phyloP scores from a whole-genome alignment of 495 filamentous ascomycete species.

The Amorphotheca resinae region DNA sequence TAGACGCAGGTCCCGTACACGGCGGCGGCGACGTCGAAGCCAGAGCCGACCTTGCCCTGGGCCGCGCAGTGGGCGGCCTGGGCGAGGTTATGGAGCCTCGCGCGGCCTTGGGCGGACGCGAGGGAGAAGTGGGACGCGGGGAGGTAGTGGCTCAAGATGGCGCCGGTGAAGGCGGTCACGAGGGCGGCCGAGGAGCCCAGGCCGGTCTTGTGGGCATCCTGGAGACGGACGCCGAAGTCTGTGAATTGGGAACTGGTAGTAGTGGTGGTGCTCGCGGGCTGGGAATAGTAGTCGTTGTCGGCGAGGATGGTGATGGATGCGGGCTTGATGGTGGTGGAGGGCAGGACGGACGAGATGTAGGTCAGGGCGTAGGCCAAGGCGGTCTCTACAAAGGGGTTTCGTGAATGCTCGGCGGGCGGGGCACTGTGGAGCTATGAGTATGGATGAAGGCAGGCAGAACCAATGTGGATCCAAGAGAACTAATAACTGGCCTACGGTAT shows the following conservation, averaged over 20 bases:
- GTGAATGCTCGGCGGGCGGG: slow-evolving; percentile 2
- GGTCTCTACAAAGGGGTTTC: slow-evolving; percentile 83
- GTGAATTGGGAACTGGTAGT: slow-evolving; percentile 43
- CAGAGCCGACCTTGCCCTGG: slow-evolving; percentile 90
- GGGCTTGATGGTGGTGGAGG: slow-evolving; percentile 47
- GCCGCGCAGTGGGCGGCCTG: slow-evolving; percentile 92
- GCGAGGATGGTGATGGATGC: slow-evolving; percentile 77
- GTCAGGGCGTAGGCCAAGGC: slow-evolving; percentile 77
- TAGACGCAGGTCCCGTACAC: slow-evolving; percentile 86
- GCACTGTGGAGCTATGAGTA: not conserved
- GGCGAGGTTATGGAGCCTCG: slow-evolving; percentile 74
- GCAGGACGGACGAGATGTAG: slow-evolving; percentile 50
- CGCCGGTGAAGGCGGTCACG: slow-evolving; percentile 79
- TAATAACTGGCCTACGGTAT: no score
- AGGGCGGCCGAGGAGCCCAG: slow-evolving; percentile 91
- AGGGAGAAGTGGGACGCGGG: slow-evolving; percentile 44
- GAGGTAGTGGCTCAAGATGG: slow-evolving; percentile 70
- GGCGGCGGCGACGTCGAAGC: slow-evolving; percentile 92
- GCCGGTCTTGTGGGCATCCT: slow-evolving; percentile 84
- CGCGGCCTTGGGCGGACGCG: slow-evolving; percentile 21
- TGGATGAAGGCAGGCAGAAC: not conserved
- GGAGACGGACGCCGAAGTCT: slow-evolving; percentile 62
- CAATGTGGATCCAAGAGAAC: no score
- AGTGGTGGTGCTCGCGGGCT: slow-evolving; percentile 33
- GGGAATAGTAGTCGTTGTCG: slow-evolving; percentile 94